Evolutionary conservation across 2,329 filamentous ascomycete species (phyloP).

Genomic region (Chaetomiaceae sp.): DNA sequence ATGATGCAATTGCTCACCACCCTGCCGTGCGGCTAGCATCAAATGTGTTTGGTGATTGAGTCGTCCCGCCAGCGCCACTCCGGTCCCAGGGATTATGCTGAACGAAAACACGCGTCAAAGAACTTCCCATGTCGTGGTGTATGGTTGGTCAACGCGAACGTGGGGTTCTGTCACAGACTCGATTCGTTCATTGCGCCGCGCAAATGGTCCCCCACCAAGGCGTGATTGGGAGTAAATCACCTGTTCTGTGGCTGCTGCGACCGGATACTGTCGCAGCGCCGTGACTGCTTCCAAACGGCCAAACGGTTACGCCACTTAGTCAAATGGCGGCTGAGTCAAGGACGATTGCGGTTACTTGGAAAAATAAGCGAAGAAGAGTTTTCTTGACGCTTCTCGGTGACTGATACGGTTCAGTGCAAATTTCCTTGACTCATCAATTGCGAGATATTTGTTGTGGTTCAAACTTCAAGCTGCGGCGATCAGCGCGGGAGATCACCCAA

Average conservation of each 20-base stretch:
- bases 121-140: too few species aligned
- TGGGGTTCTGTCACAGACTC: background rate
- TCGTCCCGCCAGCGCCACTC: too few species aligned
- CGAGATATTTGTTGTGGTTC: too few species aligned
- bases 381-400: background rate
- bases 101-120: background rate
- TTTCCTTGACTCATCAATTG: constrained; percentile 1
- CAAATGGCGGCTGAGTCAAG: constrained; percentile 9
- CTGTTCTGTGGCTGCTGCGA: constrained; percentile 13
- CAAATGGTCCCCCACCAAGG: background rate
- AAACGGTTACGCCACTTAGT: constrained; percentile 4
- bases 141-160: background rate
- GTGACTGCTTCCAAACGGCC: background rate
- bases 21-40: background rate
- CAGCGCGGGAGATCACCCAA: constrained; percentile 8
- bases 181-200: background rate
- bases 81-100: too few species aligned
- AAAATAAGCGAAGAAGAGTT: background rate
- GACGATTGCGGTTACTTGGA: background rate
- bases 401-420: background rate
- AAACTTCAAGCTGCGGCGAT: background rate
- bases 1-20: background rate
- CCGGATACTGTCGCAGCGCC: constrained; percentile 1
- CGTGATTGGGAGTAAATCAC: constrained; percentile 9
- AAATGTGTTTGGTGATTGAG: background rate